phyloP scores from a whole-genome alignment of 225 moss, liverwort and hornwort genomes.

The Lunularia cruciata region DNA sequence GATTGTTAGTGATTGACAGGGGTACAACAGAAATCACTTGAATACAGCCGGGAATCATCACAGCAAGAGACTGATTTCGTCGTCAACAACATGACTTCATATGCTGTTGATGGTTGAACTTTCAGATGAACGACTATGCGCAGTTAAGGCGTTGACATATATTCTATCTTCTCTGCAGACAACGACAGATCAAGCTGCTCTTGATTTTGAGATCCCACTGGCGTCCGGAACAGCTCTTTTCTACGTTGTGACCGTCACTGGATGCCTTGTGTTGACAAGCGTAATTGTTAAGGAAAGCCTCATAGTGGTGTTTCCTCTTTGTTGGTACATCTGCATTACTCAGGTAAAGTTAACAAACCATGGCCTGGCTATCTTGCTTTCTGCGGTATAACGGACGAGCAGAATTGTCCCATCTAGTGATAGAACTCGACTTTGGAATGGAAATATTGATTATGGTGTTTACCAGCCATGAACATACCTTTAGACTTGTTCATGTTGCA shows the following conservation, averaged over 20 bases:
- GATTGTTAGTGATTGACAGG: too few relatives aligned
- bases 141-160: background rate
- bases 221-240: conserved; percentile 44
- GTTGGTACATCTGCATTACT: background rate
- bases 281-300: conserved; percentile 52
- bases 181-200: conserved; percentile 56
- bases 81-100: too few relatives aligned
- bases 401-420: too few relatives aligned
- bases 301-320: conserved; percentile 46
- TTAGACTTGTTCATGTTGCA: too few relatives aligned
- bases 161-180: conserved; percentile 40
- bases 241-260: conserved; percentile 46
- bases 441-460: too few relatives aligned
- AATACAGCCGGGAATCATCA: too few relatives aligned
- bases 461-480: too few relatives aligned
- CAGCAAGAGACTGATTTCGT: too few relatives aligned
- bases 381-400: too few relatives aligned
- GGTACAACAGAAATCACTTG: too few relatives aligned
- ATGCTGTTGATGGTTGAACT: background rate
- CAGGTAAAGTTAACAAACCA: background rate
- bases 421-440: too few relatives aligned
- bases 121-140: background rate
- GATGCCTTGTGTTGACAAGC: conserved; percentile 51
- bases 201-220: conserved; percentile 59
- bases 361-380: too few relatives aligned